Evolutionary conservation across 768 basidiomycete genomes (phyloP), one percentile per base, ranked within the genome.

Genomic region (Termitomyces sp.): DNA sequence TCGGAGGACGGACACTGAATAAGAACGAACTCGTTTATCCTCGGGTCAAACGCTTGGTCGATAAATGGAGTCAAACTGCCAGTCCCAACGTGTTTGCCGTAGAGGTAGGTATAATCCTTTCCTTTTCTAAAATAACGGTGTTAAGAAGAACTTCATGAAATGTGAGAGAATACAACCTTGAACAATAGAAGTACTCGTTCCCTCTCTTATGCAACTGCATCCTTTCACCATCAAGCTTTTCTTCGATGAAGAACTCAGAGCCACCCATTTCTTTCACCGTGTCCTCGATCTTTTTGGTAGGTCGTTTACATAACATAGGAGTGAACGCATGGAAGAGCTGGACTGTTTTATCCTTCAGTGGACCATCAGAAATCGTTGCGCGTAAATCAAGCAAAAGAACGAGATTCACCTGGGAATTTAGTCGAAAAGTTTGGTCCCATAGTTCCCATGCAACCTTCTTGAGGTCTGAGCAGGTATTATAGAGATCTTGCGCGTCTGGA

Each of bases 171-270:
- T 10, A 26, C 26, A 28, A 91, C 87, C 95, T 81, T 19, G 97
- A 98, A 67, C 88, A 95, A 64, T 96, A 98, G 62, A 87, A 91
- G 66, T 91, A 98, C 66, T 92, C 86, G 57, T 91, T 89, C 0
- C 92, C 93, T 48, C 89, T 79, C 69, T 91, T 98, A 66, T 99
- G 97, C 55, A 99, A 62, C 68, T 98, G 97, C 72, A 99, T 94
- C 35, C 97, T 77, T 69, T 99, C 97, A 2, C 97, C 97, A 63
- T 99, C 97, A 2, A 98, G 78, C 68, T 98, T 99, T 73, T 99
- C 97, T 68, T 99, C 97, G 38, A 99, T 89, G 59, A 93, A 74
- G 66, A 99, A 99, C 43, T 84, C 81, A 7, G 76, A 69, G 9
- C 84, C 83, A 19, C 81, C 82, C 87, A 99, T 95, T 56, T 87